These are phyloP conservation scores for Lindgomyces ingoldianus DNA, from an alignment of 495 filamentous ascomycete genomes.

Conservation along the genomic window DNA sequence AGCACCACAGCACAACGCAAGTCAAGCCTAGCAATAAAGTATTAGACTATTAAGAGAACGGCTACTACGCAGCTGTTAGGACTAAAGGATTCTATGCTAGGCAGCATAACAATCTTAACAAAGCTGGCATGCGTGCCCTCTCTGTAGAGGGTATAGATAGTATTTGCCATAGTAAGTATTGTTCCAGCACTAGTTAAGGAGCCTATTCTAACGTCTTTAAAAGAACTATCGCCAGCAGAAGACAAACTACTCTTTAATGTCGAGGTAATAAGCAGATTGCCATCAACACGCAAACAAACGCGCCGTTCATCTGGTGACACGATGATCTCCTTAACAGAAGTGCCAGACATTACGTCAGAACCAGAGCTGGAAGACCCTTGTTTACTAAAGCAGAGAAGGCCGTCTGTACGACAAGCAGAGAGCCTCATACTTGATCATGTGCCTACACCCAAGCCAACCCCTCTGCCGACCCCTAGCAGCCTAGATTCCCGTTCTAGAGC, in stretches of 20 bases:
- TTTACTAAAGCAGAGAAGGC: slow-evolving; percentile 12
- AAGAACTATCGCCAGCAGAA: slow-evolving; percentile 1
- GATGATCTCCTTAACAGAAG: slow-evolving; percentile 14
- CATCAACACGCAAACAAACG: slow-evolving; percentile 19
- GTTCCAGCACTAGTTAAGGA: slow-evolving; percentile 14
- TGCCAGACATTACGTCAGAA: slow-evolving; percentile 14
- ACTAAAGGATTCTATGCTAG: slow-evolving; percentile 7
- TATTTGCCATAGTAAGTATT: slow-evolving; percentile 14
- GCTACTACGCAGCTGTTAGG: slow-evolving; percentile 6
- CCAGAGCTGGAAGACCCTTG: slow-evolving; percentile 19
- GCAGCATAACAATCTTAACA: slow-evolving; percentile 14
- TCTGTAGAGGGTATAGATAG: neutral
- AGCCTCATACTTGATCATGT: slow-evolving; percentile 19
- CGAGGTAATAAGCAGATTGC: slow-evolving; percentile 1
- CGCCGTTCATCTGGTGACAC: slow-evolving; percentile 15
- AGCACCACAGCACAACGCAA: slow-evolving; percentile 3
- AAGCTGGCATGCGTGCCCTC: slow-evolving; percentile 2
- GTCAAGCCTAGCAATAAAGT: slow-evolving; percentile 8
- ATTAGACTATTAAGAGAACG: slow-evolving; percentile 7
- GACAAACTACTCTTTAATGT: slow-evolving; percentile 12
- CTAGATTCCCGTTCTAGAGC: slow-evolving; percentile 13
- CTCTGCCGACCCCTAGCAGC: slow-evolving; percentile 5
- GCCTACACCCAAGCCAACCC: slow-evolving; percentile 8
- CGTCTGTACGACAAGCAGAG: slow-evolving; percentile 4
- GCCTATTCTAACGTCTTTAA: slow-evolving; percentile 16